Percentiles rank a stretch among this genome's conserved stretches.
Conservation (phyloP, 2,329 filamentous ascomycete genomes). For the Laburnicola sp. region DNA sequence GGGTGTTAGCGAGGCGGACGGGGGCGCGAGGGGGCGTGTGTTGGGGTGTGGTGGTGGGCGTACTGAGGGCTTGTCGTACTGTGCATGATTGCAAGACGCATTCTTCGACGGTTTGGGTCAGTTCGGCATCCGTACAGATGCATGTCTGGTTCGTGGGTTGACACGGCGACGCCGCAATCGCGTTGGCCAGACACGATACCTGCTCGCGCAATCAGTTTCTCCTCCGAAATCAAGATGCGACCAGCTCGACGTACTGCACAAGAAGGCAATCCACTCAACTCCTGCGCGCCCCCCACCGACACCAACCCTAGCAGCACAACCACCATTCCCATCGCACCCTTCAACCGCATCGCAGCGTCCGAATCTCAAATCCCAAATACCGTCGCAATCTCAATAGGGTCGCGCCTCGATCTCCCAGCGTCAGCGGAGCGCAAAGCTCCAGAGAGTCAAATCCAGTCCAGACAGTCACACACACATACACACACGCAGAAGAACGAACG, state of each 20-base stretch:
- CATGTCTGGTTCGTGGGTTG: slow-evolving; percentile 16
- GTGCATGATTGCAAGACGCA: slow-evolving; percentile 21
- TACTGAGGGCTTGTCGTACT: slow-evolving; percentile 16
- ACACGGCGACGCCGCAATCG: slow-evolving; percentile 17
- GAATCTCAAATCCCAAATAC: too few relatives aligned
- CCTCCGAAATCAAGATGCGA: not conserved
- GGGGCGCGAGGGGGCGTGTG: not conserved
- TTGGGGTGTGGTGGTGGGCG: not conserved
- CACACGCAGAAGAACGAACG: too few relatives aligned
- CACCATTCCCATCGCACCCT: too few relatives aligned
- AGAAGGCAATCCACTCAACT: not conserved
- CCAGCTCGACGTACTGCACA: slow-evolving; percentile 11
- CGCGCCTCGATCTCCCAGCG: too few relatives aligned
- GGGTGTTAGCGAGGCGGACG: slow-evolving; percentile 3
- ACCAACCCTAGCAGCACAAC: too few relatives aligned
- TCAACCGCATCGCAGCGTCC: too few relatives aligned
- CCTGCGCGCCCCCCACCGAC: too few relatives aligned
- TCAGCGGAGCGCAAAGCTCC: too few relatives aligned
- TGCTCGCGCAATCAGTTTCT: slow-evolving; percentile 10
- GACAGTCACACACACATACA: too few relatives aligned
- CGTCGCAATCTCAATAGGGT: too few relatives aligned
- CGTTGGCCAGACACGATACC: slow-evolving; percentile 18
- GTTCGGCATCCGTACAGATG: slow-evolving; percentile 17
- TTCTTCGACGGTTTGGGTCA: slow-evolving; percentile 14
- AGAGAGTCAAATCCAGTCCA: too few relatives aligned